Conservation (phyloP, 179 eudicot genomes). For the Corrigiola litoralis region DNA sequence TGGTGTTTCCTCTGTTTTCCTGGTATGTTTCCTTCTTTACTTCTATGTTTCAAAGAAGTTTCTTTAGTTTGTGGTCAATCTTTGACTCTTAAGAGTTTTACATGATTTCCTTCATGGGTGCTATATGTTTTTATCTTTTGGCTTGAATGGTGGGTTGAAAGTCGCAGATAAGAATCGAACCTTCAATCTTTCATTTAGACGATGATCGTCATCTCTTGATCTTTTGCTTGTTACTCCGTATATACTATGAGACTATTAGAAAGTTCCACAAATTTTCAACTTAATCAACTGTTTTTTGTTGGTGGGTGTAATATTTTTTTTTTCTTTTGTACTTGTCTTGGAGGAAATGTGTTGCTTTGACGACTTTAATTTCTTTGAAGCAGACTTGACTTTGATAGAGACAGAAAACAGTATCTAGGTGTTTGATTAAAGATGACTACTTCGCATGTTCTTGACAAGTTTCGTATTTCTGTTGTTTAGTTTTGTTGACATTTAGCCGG, state of each 20-base stretch:
- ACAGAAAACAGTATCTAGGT: conserved; percentile 8
- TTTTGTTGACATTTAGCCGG: conserved; percentile 14
- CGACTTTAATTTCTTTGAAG: background rate
- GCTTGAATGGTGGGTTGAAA: no score
- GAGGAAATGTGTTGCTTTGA: background rate
- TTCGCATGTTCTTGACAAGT: conserved; percentile 11
- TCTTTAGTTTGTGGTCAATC: background rate
- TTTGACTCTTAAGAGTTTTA: background rate
- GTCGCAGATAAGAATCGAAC: no score
- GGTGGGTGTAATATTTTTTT: conserved; percentile 3
- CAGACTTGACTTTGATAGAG: conserved; percentile 15
- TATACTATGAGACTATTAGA: background rate
- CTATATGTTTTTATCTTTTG: no score
- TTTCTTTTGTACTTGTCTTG: background rate
- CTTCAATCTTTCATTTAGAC: no score
- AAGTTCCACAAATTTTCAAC: background rate
- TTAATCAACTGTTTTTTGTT: background rate
- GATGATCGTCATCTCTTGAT: no score
- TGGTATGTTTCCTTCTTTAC: conserved; percentile 14
- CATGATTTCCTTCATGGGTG: conserved; percentile 9
- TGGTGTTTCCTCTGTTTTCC: conserved; percentile 15
- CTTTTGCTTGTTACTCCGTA: no score
- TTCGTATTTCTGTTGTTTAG: conserved; percentile 3
- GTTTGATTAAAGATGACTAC: background rate
- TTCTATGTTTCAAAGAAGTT: background rate